Evolutionary conservation across 2,329 filamentous ascomycete species (phyloP).

Genomic region (Trematosphaeria pertusa): DNA sequence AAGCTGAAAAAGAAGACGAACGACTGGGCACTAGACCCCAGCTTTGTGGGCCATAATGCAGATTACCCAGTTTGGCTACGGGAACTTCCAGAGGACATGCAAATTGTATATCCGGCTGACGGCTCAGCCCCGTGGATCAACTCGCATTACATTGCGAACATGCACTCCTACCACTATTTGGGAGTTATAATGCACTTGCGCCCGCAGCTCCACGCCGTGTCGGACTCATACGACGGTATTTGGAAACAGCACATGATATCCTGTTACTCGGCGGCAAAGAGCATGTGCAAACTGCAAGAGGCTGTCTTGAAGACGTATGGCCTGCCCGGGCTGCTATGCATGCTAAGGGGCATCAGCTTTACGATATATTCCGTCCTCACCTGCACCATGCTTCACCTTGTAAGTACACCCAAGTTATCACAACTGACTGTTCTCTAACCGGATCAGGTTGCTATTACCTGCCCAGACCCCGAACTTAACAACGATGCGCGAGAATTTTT

Average conservation of each 20-base stretch:
- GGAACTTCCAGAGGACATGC: constrained; percentile 79
- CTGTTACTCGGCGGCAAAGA: constrained; percentile 84
- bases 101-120: constrained; percentile 77
- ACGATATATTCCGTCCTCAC: constrained; percentile 92
- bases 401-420: constrained; percentile 58
- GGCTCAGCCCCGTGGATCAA: constrained; percentile 83
- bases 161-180: constrained; percentile 88
- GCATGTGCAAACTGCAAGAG: constrained; percentile 86
- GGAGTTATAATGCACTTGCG: constrained; percentile 86
- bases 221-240: constrained; percentile 77
- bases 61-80: constrained; percentile 77
- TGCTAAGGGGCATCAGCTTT: constrained; percentile 94
- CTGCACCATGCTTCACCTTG: constrained; percentile 91
- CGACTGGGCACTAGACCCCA: constrained; percentile 87
- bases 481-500: constrained; percentile 87
- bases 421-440: constrained; percentile 18
- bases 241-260: constrained; percentile 91
- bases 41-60: constrained; percentile 80
- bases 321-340: constrained; percentile 81
- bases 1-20: constrained; percentile 76
- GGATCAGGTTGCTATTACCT: constrained; percentile 85
- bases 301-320: constrained; percentile 78
- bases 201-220: constrained; percentile 77
- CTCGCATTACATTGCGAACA: constrained; percentile 86
- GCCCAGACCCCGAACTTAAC: constrained; percentile 88